Percentiles rank a stretch among this genome's conserved stretches.
phyloP scores from a whole-genome alignment of 805 yeast genomes.

The Blastobotrys peoriensis region DNA sequence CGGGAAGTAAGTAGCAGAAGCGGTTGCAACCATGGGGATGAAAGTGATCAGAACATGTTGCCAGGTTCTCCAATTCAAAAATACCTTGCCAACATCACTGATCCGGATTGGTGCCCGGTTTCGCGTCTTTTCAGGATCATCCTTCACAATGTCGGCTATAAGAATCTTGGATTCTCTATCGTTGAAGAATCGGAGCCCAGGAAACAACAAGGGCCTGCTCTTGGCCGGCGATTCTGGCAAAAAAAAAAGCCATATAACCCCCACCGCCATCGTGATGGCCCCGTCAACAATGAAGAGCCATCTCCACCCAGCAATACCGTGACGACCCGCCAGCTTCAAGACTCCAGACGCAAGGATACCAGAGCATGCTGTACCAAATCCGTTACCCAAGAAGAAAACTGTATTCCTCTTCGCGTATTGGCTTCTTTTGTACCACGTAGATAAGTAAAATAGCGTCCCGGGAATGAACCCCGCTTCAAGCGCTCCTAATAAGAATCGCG shows the following conservation, averaged over 20 bases:
- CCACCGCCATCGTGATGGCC: slow-evolving; percentile 38
- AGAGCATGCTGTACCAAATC: slow-evolving; percentile 46
- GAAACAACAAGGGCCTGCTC: slow-evolving; percentile 7
- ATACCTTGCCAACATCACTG: slow-evolving; percentile 38
- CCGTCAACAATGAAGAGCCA: slow-evolving; percentile 56
- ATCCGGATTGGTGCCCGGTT: slow-evolving; percentile 39
- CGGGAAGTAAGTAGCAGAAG: slow-evolving; percentile 56
- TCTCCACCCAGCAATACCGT: slow-evolving; percentile 42
- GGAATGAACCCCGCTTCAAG: slow-evolving; percentile 38
- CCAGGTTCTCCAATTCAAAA: slow-evolving; percentile 49
- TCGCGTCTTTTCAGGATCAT: slow-evolving; percentile 28
- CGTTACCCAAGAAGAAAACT: slow-evolving; percentile 40
- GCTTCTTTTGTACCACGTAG: slow-evolving; percentile 33
- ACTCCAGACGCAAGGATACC: slow-evolving; percentile 47
- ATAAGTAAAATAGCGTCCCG: slow-evolving; percentile 32
- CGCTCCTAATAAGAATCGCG: slow-evolving; percentile 32
- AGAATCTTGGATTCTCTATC: slow-evolving; percentile 2
- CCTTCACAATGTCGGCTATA: slow-evolving; percentile 1
- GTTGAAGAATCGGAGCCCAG: slow-evolving; percentile 6
- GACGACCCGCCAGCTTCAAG: slow-evolving; percentile 33
- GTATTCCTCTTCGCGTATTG: slow-evolving; percentile 37
- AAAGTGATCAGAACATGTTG: slow-evolving; percentile 47
- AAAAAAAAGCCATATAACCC: slow-evolving; percentile 35
- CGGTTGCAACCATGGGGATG: slow-evolving; percentile 49
- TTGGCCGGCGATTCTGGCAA: slow-evolving; percentile 45